Evolutionary conservation across 768 basidiomycete species (phyloP).

Genomic region (Mycena pura): DNA sequence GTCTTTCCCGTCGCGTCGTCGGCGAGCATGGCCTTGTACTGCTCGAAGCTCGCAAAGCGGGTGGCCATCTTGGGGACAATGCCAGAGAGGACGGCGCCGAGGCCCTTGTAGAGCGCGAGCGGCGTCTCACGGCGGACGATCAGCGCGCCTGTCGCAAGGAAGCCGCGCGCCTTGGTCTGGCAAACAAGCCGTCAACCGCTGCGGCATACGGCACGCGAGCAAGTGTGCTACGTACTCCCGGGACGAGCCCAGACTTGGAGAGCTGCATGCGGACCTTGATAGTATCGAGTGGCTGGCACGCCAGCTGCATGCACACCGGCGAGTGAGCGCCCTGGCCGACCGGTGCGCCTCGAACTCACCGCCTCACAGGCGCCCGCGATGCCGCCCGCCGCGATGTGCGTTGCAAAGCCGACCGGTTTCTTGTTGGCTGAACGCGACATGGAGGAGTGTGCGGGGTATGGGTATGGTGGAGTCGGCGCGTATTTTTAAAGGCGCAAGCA

Average conservation of each 20-base stretch:
- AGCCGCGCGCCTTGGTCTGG: constrained; percentile 91
- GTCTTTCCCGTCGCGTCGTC: constrained; percentile 82
- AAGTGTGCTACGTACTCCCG: constrained; percentile 72
- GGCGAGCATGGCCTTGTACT: constrained; percentile 86
- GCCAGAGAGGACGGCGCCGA: constrained; percentile 94
- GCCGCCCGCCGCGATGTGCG: constrained; percentile 93
- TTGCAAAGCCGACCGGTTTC: constrained; percentile 84
- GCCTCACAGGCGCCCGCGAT: constrained; percentile 95
- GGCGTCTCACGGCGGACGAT: constrained; percentile 93
- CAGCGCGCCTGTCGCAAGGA: constrained; percentile 87
- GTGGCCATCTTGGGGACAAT: constrained; percentile 99
- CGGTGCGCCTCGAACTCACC: no score
- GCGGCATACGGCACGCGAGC: neutral
- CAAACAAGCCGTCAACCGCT: constrained; percentile 3
- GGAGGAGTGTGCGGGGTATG: neutral
- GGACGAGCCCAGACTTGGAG: constrained; percentile 74
- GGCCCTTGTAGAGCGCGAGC: constrained; percentile 95
- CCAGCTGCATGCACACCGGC: constrained; percentile 58
- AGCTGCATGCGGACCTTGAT: constrained; percentile 99
- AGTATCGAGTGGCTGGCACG: constrained; percentile 94
- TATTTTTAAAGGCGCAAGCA: constrained; percentile 6
- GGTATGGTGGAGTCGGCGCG: constrained; percentile 2
- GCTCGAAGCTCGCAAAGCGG: constrained; percentile 96
- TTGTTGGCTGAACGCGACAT: constrained; percentile 66
- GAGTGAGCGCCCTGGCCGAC: no score